Conservation (phyloP, 2,329 filamentous ascomycete species). For the Karstenula rhodostoma region DNA sequence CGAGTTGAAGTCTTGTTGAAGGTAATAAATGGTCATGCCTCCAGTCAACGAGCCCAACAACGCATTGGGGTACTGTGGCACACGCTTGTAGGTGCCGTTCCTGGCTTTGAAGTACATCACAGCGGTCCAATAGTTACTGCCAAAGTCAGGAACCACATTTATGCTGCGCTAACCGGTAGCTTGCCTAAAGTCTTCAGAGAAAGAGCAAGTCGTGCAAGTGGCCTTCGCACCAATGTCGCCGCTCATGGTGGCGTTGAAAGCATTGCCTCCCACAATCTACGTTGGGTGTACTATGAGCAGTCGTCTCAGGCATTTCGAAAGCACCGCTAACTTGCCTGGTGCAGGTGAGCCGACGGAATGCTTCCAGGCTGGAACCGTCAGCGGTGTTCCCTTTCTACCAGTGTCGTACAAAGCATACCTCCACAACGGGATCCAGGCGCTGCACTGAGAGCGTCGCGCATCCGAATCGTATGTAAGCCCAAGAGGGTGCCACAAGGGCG, state of each 20-base stretch:
- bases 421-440: constrained; percentile 38
- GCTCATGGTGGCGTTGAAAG: constrained; percentile 31
- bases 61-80: constrained; percentile 34
- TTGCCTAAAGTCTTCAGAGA: constrained; percentile 28
- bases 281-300: background rate
- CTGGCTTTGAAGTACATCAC: constrained; percentile 40
- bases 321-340: constrained; percentile 17
- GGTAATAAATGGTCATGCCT: constrained; percentile 45
- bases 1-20: constrained; percentile 48
- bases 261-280: constrained; percentile 34
- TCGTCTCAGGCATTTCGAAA: constrained; percentile 9
- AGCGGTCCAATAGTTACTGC: constrained; percentile 31
- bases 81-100: constrained; percentile 40
- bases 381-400: background rate
- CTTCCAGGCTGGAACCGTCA: constrained; percentile 20
- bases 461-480: constrained; percentile 35
- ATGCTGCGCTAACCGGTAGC: background rate
- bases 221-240: constrained; percentile 36
- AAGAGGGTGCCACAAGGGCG: constrained; percentile 24
- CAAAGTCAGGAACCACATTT: background rate
- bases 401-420: background rate
- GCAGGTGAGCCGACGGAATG: constrained; percentile 30
- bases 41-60: constrained; percentile 37
- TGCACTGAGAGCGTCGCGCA: constrained; percentile 35
- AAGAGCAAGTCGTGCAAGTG: constrained; percentile 33